Evolutionary conservation across 495 filamentous ascomycete genomes (phyloP), one percentile per base, ranked within the genome.

Genomic region (Monascus purpureus): DNA sequence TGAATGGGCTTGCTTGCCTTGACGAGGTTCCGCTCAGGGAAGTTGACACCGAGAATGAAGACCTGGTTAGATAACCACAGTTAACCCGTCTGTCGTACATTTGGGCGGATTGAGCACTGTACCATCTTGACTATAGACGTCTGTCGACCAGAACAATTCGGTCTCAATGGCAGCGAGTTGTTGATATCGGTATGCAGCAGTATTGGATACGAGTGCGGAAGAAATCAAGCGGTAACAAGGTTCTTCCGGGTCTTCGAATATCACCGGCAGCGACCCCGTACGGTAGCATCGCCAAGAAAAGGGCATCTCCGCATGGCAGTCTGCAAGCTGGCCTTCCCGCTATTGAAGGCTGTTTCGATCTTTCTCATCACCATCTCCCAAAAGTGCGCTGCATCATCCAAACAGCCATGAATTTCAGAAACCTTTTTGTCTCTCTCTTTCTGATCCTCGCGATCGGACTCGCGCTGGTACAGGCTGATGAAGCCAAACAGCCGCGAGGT

Each of bases 11-110:
- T 43, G 44, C 53, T 56, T 70, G 79, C 85, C 70, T 78, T 81
- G 53, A 94, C 70, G 38, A 93, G 68, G 47, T 74, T 75, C 38
- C 61, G 53, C 60, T 95, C 90, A 42, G 73, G 60, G 70, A 96
- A 93, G 62, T 77, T 84, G 54, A 77, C 63, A 42, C 82, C 80
- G 38, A 88, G 70, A 39, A 97, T 77, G 62, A 85, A 74, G 50
- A 90, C 82, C 90, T 64, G 35, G 11, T 28, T 28, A 28, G n/a
- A 12, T 12, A 7, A 7, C n/a, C 7, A 25, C n/a, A n/a, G 22
- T 25, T n/a, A 7, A 7, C 22, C n/a, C n/a, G n/a, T 25, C 23
- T n/a, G n/a, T n/a, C n/a, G n/a, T n/a, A n/a, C n/a, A n/a, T n/a
- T n/a, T n/a, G n/a, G n/a, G n/a, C n/a, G n/a, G n/a, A n/a, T n/a